A percentile compares a stretch with the other conserved stretches of the same genome.
Conservation (phyloP, 345 rosid genomes). For the Hibiscus syriacus region DNA sequence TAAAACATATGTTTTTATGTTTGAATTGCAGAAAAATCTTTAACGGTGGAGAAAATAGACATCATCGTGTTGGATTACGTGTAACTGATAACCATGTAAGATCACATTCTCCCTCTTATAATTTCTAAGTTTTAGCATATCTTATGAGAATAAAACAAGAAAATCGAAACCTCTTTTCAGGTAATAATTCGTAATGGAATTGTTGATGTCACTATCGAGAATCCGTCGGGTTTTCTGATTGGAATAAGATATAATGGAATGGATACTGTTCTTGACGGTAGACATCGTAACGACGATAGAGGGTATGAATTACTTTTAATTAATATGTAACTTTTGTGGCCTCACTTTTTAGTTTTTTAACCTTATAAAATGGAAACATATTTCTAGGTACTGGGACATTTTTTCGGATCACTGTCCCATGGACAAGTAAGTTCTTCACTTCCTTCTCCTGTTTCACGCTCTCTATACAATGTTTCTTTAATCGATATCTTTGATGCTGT, state of each 20-base stretch:
- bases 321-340: not conserved
- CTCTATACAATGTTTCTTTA: not conserved
- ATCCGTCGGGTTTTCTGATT: slow-evolving; percentile 47
- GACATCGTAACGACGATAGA: slow-evolving; percentile 9
- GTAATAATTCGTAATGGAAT: slow-evolving; percentile 65
- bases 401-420: slow-evolving; percentile 50
- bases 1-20: no score
- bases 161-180: slow-evolving; percentile 23
- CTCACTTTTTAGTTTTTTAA: not conserved
- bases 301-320: slow-evolving; percentile 72
- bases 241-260: slow-evolving; percentile 59
- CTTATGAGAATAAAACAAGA: no score
- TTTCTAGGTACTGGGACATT: slow-evolving; percentile 75
- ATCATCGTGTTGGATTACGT: no score
- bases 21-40: no score
- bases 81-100: no score
- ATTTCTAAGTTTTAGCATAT: no score
- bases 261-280: slow-evolving; percentile 39
- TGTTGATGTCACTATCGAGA: slow-evolving; percentile 44
- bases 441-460: not conserved
- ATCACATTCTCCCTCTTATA: no score
- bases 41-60: no score
- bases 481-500: not conserved
- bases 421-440: slow-evolving; percentile 22
- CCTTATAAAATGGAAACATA: not conserved